phyloP scores from a whole-genome alignment of 2,329 filamentous ascomycete species.

The Paraphaeosphaeria sporulosa region DNA sequence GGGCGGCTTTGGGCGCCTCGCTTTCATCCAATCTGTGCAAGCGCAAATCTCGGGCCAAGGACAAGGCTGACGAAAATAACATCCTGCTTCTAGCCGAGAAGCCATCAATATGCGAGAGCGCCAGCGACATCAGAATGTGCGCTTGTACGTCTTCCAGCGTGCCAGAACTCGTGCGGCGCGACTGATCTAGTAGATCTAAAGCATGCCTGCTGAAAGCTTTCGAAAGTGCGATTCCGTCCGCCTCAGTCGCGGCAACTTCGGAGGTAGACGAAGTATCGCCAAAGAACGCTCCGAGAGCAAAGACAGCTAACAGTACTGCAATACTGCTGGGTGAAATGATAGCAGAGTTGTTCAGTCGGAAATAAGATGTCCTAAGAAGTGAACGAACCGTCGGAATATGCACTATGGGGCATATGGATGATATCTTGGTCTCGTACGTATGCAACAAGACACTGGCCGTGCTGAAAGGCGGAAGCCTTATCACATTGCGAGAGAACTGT shows the following conservation, averaged over 20 bases:
- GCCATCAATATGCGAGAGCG: slow-evolving; percentile 13
- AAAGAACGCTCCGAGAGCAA: slow-evolving; percentile 4
- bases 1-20: neutral
- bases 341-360: neutral
- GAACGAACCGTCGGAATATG: slow-evolving; percentile 11
- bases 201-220: slow-evolving; percentile 9
- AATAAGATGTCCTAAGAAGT: slow-evolving; percentile 6
- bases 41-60: slow-evolving; percentile 13
- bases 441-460: slow-evolving; percentile 3
- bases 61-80: slow-evolving; percentile 9
- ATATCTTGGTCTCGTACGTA: neutral
- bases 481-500: neutral
- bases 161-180: slow-evolving; percentile 8
- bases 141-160: slow-evolving; percentile 18
- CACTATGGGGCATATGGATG: neutral
- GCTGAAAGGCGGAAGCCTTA: neutral
- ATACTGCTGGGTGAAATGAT: neutral
- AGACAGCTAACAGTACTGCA: slow-evolving; percentile 3
- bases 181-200: slow-evolving; percentile 14
- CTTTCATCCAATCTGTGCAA: slow-evolving; percentile 13
- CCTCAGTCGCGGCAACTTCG: neutral
- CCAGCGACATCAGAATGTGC: slow-evolving; percentile 11
- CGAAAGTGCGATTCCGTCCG: neutral
- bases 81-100: slow-evolving; percentile 12
- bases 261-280: neutral